phyloP scores from a whole-genome alignment of 2,329 filamentous ascomycete genomes.

The Gnomoniopsis smithogilvyi region DNA sequence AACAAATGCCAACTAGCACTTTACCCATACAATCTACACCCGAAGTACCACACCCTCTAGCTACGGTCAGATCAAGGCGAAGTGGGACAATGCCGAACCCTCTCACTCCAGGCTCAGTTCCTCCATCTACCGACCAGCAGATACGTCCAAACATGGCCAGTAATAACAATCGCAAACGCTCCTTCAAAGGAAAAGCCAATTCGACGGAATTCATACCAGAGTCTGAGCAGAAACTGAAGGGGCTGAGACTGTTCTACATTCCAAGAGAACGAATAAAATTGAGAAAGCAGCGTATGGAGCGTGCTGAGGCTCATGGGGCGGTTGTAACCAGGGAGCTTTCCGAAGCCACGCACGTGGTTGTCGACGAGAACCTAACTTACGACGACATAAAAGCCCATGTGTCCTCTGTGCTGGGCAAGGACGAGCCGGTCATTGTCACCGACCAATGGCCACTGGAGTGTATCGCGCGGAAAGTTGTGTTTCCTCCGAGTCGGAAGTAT shows the following conservation, averaged over 20 bases:
- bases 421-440: slow-evolving; percentile 54
- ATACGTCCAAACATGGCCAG: slow-evolving; percentile 26
- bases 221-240: slow-evolving; percentile 55
- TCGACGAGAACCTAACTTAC: slow-evolving; percentile 67
- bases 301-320: slow-evolving; percentile 72
- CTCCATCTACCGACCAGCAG: slow-evolving; percentile 2
- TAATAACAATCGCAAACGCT: not conserved
- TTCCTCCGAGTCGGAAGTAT: slow-evolving; percentile 59
- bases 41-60: slow-evolving; percentile 22
- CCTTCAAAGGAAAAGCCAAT: slow-evolving; percentile 43
- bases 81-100: slow-evolving; percentile 27
- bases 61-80: slow-evolving; percentile 20
- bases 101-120: slow-evolving; percentile 22
- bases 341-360: slow-evolving; percentile 72
- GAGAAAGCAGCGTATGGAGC: slow-evolving; percentile 69
- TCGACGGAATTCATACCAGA: slow-evolving; percentile 46
- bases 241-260: slow-evolving; percentile 70
- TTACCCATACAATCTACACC: slow-evolving; percentile 31
- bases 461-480: slow-evolving; percentile 52
- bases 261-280: slow-evolving; percentile 74
- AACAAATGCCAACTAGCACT: slow-evolving; percentile 11
- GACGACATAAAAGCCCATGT: slow-evolving; percentile 59
- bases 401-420: slow-evolving; percentile 28
- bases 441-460: slow-evolving; percentile 69
- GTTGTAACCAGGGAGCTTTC: slow-evolving; percentile 60